phyloP scores from a whole-genome alignment of 116 monocot species.

The Zostera marina region DNA sequence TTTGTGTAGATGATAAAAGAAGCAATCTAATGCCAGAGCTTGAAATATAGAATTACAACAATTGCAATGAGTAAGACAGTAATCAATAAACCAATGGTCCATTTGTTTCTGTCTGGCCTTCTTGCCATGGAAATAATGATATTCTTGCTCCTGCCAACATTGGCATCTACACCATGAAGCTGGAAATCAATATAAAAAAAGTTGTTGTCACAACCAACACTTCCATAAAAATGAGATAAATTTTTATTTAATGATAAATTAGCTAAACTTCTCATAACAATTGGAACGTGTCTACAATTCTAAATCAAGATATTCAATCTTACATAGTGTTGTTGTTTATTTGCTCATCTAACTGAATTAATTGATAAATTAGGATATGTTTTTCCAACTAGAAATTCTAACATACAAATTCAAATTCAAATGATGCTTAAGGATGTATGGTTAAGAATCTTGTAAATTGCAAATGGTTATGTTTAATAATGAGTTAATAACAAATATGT shows the following conservation, averaged over 20 bases:
- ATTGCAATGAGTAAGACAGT: conserved; percentile 25
- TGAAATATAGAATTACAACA: conserved; percentile 33
- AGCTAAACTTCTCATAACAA: too few species aligned
- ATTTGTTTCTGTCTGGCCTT: conserved; percentile 37
- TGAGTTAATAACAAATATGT: too few species aligned
- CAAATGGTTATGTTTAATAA: too few species aligned
- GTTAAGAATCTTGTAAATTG: too few species aligned
- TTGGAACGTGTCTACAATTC: too few species aligned
- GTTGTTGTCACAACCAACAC: background rate
- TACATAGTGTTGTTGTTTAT: too few species aligned
- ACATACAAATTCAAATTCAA: too few species aligned
- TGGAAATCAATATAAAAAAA: conserved; percentile 9
- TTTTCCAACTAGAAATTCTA: too few species aligned
- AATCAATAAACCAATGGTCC: conserved; percentile 36
- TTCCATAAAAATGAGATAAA: background rate
- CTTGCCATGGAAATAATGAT: conserved; percentile 41
- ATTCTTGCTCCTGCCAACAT: conserved; percentile 46
- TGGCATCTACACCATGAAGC: conserved; percentile 57
- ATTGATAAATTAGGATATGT: too few species aligned
- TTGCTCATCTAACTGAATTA: too few species aligned
- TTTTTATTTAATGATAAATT: background rate
- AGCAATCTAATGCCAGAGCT: conserved; percentile 19
- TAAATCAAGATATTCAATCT: too few species aligned
- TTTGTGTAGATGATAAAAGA: background rate
- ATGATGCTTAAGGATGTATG: too few species aligned